Evolutionary conservation across 345 rosid species (phyloP).

Genomic region (Cochlearia excelsa): DNA sequence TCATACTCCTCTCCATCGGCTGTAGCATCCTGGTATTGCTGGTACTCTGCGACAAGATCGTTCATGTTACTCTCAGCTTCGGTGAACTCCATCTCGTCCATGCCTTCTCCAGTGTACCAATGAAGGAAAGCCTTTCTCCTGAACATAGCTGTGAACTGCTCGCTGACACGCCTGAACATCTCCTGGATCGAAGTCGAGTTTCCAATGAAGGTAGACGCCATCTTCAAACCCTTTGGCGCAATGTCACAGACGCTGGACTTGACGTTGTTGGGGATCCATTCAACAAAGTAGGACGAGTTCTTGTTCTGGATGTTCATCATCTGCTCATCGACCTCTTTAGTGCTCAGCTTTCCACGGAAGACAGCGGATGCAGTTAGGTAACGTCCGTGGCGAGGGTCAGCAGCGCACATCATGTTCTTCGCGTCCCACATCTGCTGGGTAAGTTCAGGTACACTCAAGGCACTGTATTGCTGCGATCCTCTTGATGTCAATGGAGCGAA

Average conservation of each 20-base stretch:
- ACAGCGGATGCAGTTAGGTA: slow-evolving; percentile 42
- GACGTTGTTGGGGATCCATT: slow-evolving; percentile 44
- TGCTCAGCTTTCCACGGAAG: slow-evolving; percentile 44
- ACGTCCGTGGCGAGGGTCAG: slow-evolving; percentile 45
- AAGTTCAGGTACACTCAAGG: slow-evolving; percentile 41
- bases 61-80: slow-evolving; percentile 47
- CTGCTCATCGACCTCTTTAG: slow-evolving; percentile 43
- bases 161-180: slow-evolving; percentile 45
- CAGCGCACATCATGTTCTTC: slow-evolving; percentile 47
- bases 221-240: slow-evolving; percentile 41
- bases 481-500: slow-evolving; percentile 43
- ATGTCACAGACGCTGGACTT: slow-evolving; percentile 45
- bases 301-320: slow-evolving; percentile 46
- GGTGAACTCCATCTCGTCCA: slow-evolving; percentile 45
- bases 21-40: slow-evolving; percentile 47
- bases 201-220: slow-evolving; percentile 40
- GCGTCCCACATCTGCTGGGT: slow-evolving; percentile 48
- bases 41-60: slow-evolving; percentile 45
- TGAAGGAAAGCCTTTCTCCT: slow-evolving; percentile 48
- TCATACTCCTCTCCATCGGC: slow-evolving; percentile 41
- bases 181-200: slow-evolving; percentile 44
- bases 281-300: slow-evolving; percentile 42
- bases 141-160: slow-evolving; percentile 45
- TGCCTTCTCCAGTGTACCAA: slow-evolving; percentile 46
- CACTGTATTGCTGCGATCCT: slow-evolving; percentile 43